Evolutionary conservation across 177 flowering plant species (phyloP).

Genomic region (Vitis hybrid): DNA sequence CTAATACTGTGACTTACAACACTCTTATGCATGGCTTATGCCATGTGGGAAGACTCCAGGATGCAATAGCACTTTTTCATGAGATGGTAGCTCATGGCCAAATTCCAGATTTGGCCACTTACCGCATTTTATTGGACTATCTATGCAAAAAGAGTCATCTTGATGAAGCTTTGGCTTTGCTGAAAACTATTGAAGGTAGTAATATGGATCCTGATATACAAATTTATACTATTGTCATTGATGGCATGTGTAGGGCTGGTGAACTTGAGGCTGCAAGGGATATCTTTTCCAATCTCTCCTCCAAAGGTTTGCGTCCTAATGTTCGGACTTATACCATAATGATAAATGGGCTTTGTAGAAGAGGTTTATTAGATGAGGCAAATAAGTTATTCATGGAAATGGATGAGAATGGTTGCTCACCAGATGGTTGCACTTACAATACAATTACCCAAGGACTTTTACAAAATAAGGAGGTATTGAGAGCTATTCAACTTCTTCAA

Average conservation of each 20-base stretch:
- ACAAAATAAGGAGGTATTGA: not conserved
- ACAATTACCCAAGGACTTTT: not conserved
- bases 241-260: slow-evolving; percentile 3
- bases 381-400: not conserved
- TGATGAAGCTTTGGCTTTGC: not conserved
- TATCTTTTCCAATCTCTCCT: slow-evolving; percentile 1
- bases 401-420: slow-evolving; percentile 3
- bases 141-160: not conserved
- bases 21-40: not conserved
- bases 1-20: not conserved
- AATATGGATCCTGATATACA: not conserved
- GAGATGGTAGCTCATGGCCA: not conserved
- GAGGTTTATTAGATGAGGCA: slow-evolving; percentile 5
- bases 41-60: not conserved
- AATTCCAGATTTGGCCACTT: not conserved
- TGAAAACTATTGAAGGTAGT: not conserved
- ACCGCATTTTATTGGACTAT: not conserved
- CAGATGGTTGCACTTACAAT: not conserved
- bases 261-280: slow-evolving; percentile 3
- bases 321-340: slow-evolving; percentile 5
- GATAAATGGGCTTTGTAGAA: slow-evolving; percentile 9
- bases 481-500: not conserved
- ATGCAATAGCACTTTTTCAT: not conserved
- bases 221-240: not conserved
- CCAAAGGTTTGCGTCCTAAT: not conserved